Conservation (phyloP, 176 grass and related monocot genomes). For the Rhynchospora pubera region DNA sequence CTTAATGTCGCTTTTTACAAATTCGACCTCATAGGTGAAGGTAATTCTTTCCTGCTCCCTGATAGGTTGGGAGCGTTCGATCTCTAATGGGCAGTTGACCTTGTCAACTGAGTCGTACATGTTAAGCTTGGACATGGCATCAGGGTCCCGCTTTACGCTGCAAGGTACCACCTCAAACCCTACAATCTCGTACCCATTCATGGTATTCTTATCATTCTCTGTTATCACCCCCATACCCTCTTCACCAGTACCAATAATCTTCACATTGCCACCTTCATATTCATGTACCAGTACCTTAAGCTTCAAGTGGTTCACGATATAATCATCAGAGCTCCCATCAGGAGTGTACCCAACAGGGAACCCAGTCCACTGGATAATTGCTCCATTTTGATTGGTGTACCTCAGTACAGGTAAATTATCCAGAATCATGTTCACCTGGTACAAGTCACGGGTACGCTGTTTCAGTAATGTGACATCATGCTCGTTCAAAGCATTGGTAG, state of each 20-base stretch:
- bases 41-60: constrained; percentile 63
- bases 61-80: constrained; percentile 67
- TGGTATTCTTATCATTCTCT: constrained; percentile 33
- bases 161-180: constrained; percentile 77
- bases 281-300: constrained; percentile 82
- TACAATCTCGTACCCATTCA: constrained; percentile 70
- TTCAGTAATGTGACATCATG: constrained; percentile 58
- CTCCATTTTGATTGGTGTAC: constrained; percentile 76
- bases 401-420: constrained; percentile 82
- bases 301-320: constrained; percentile 82
- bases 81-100: constrained; percentile 56
- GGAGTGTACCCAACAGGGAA: constrained; percentile 71
- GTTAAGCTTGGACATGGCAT: constrained; percentile 47
- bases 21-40: constrained; percentile 80
- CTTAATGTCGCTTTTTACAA: constrained; percentile 74
- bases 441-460: constrained; percentile 59
- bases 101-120: constrained; percentile 59
- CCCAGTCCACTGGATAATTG: constrained; percentile 78
- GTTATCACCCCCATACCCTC: constrained; percentile 68
- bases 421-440: constrained; percentile 89
- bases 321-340: constrained; percentile 48
- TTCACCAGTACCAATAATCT: constrained; percentile 65
- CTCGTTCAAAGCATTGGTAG: constrained; percentile 52
- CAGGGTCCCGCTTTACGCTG: constrained; percentile 58
- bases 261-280: constrained; percentile 64